Evolutionary conservation across 306 rosid genomes (phyloP).

Genomic region (Vigna reflexopilosa): DNA sequence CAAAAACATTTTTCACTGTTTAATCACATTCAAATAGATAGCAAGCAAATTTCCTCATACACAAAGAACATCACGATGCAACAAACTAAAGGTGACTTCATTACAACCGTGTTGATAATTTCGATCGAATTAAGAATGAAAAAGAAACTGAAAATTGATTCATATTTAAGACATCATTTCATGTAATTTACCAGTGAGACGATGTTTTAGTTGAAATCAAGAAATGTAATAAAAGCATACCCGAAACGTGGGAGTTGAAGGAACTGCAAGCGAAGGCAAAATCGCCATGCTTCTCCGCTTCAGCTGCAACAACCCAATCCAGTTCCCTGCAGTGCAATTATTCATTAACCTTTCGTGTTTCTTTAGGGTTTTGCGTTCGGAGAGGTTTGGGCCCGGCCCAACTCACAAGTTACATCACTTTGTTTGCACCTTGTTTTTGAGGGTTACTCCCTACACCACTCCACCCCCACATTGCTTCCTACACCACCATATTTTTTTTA

Average conservation of each 20-base stretch:
- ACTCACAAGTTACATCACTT: not conserved
- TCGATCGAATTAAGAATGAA: not conserved
- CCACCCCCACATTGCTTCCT: too few relatives aligned
- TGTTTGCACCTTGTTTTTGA: not conserved
- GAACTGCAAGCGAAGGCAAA: conserved; percentile 52
- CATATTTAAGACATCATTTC: conserved; percentile 22
- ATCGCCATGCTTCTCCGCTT: conserved; percentile 42
- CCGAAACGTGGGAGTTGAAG: conserved; percentile 47
- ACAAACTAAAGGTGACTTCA: not conserved
- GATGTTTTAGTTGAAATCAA: conserved; percentile 1
- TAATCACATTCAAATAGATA: conserved; percentile 9
- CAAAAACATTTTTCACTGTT: not conserved
- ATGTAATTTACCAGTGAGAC: not conserved
- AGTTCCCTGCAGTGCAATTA: not conserved
- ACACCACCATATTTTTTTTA: too few relatives aligned
- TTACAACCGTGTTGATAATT: not conserved
- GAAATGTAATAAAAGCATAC: conserved; percentile 25
- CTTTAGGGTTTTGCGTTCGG: not conserved
- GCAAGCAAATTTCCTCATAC: not conserved
- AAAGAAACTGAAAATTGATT: not conserved
- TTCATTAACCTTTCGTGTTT: not conserved
- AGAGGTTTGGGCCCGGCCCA: conserved; percentile 26
- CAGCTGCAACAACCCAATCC: not conserved
- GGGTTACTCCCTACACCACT: too few relatives aligned
- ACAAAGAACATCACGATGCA: not conserved